These are phyloP conservation scores for Pseudotulostoma volvatum DNA, from an alignment of 495 filamentous ascomycete genomes.

Conservation along the genomic window DNA sequence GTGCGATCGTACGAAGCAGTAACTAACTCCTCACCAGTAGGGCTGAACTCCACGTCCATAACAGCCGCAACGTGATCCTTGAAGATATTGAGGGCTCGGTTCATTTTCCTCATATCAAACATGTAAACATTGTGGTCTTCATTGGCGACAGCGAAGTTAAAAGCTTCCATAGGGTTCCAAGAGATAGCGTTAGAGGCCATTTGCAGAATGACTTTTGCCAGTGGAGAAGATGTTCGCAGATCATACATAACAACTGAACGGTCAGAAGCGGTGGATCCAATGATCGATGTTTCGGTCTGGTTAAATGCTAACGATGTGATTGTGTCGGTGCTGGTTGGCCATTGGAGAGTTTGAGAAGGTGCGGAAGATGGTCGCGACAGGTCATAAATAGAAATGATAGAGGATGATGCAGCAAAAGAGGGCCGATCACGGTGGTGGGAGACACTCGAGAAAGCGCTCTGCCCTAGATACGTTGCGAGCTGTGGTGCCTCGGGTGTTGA, in stretches of 20 bases:
- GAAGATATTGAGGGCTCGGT: constrained; percentile 73
- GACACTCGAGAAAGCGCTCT: constrained; percentile 65
- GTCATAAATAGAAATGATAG: constrained; percentile 75
- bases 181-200: constrained; percentile 70
- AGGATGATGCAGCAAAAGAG: constrained; percentile 64
- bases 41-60: constrained; percentile 91
- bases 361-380: constrained; percentile 53
- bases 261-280: constrained; percentile 71
- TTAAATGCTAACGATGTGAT: constrained; percentile 84
- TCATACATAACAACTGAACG: constrained; percentile 79
- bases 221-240: constrained; percentile 68
- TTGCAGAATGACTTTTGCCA: constrained; percentile 61
- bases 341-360: constrained; percentile 63
- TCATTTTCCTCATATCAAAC: constrained; percentile 77
- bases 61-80: constrained; percentile 94
- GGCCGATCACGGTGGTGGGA: constrained; percentile 61
- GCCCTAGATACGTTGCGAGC: constrained; percentile 66
- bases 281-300: constrained; percentile 77
- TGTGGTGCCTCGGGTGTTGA: constrained; percentile 45
- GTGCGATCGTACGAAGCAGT: constrained; percentile 76
- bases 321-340: constrained; percentile 82
- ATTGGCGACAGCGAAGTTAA: constrained; percentile 73
- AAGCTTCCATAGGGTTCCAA: constrained; percentile 94
- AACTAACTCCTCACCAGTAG: constrained; percentile 87
- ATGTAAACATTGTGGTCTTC: constrained; percentile 70